Evolutionary conservation across 768 basidiomycete genomes (phyloP), one percentile per base, ranked within the genome.

Genomic region (Russula sp.): DNA sequence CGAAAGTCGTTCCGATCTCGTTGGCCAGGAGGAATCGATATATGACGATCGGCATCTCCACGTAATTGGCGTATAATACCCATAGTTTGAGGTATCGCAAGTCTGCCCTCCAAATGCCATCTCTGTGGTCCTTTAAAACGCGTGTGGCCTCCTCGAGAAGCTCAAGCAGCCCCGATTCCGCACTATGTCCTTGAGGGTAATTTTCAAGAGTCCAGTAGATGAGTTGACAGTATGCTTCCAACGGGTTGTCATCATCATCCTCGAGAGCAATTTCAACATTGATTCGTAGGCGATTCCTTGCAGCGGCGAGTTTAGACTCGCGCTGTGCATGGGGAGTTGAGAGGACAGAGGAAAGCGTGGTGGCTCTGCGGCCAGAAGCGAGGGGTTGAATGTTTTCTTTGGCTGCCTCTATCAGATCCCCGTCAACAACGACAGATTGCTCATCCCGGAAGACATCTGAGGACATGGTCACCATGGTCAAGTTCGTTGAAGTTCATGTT

Each of bases 171-270:
- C 93, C 90, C 13, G 90, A 93, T 70, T 93, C 88, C 1, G 87
- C 87, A 53, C 87, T 90, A 59, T 90, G 87, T 5, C 94, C 95
- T 62, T 97, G 88, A 0, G 96, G 94, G 70, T 98, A 96, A 72
- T 92, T 93, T 71, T 96, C 93, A 46, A 94, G 75, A 0, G 90
- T 94, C 90, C 95, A 98, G 54, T 88, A 81, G 55, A 98, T 87
- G 66, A 98, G 85, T 63, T 81, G 79, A 68, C 83, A 85, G 68
- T 94, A 96, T 1, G 90, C 88, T 64, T 95, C 93, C 42, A 98
- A 77, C 0, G 91, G 85, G 69, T 93, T 90, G 58, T 82, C 84
- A 48, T 87, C 86, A 41, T 92, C 93, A 59, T 83, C 79, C 60
- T 79, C 74, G n/a, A 90, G 68, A 0, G 88, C 84, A 10, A 88